Evolutionary conservation across 805 yeast genomes (phyloP).

Genomic region (Candida ficus): DNA sequence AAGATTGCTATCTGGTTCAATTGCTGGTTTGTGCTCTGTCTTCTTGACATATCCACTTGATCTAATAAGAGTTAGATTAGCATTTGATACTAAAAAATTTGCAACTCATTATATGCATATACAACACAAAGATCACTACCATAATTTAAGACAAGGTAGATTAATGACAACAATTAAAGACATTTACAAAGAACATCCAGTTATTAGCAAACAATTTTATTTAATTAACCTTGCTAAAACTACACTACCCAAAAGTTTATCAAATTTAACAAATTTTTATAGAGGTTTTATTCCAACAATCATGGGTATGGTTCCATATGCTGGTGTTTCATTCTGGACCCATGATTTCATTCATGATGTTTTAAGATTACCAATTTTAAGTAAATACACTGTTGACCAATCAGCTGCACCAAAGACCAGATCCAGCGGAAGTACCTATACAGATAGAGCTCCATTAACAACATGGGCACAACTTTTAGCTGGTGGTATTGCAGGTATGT

Average conservation of each 20-base stretch:
- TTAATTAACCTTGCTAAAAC: slow-evolving; percentile 18
- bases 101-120: slow-evolving; percentile 13
- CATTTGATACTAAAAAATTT: slow-evolving; percentile 63
- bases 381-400: slow-evolving; percentile 44
- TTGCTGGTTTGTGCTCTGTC: slow-evolving; percentile 85
- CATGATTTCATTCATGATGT: slow-evolving; percentile 90
- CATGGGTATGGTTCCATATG: slow-evolving; percentile 94
- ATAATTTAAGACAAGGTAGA: slow-evolving; percentile 27
- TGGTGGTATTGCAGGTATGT: slow-evolving; percentile 95
- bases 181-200: slow-evolving; percentile 25
- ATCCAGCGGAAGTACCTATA: slow-evolving; percentile 6
- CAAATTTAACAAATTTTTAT: slow-evolving; percentile 58
- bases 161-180: slow-evolving; percentile 20
- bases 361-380: slow-evolving; percentile 55
- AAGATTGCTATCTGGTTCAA: slow-evolving; percentile 80
- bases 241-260: slow-evolving; percentile 16
- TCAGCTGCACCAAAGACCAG: slow-evolving; percentile 15
- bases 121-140: slow-evolving; percentile 20
- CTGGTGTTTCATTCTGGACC: slow-evolving; percentile 94
- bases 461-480: slow-evolving; percentile 93
- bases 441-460: slow-evolving; percentile 56
- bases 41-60: slow-evolving; percentile 90
- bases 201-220: slow-evolving; percentile 16
- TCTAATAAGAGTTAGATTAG: slow-evolving; percentile 83
- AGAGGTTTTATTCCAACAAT: slow-evolving; percentile 94